Evolutionary conservation across 73 alveolate genomes (phyloP), one percentile per base, ranked within the genome.

Genomic region (Effrenium voratum): DNA sequence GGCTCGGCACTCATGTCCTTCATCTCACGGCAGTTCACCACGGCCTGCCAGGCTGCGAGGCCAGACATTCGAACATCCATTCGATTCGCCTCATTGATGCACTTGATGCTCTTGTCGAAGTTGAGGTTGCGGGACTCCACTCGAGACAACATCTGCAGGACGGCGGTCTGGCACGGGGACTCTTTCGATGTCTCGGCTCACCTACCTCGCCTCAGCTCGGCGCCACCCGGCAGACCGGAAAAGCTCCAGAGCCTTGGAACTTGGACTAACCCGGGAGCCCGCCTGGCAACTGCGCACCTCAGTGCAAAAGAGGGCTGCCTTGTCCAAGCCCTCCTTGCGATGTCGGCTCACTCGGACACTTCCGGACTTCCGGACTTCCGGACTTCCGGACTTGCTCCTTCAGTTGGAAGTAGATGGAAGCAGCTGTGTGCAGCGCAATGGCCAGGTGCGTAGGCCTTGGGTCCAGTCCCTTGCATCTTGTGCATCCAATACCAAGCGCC

Each of bases 381-480:
- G n/a, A n/a, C n/a, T n/a, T n/a, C n/a, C n/a, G n/a, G n/a, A 5
- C 16, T 1, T 30, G 6, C 45, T 32, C 92, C 96, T 88, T 88
- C 57, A 66, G 52, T 55, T 88, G 96, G 26, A 88, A 88, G 86
- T 88, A 68, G 86, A 88, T 68, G 72, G 96, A 40, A 15, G 96
- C 96, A 3, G 96, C 96, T 5, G 96, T 66, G 81, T 88, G 96
- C 80, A 88, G 63, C 34, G 96, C 96, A 43, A 68, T 88, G n/a
- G 96, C 96, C 50, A 88, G 86, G n/a, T 88, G 96, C 86, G 63
- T 86, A 2, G 96, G 96, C 96, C 96, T 88, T 34, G 5, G 32
- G 52, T 26, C 36, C 16, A 10, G 57, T 55, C 68, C 68, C 68
- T 55, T 55, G 30, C n/a, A 1, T 22, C 72, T 22, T 22, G 16